phyloP scores from a whole-genome alignment of 352 stramenopile species.

The Globisporangium acanthophoron region DNA sequence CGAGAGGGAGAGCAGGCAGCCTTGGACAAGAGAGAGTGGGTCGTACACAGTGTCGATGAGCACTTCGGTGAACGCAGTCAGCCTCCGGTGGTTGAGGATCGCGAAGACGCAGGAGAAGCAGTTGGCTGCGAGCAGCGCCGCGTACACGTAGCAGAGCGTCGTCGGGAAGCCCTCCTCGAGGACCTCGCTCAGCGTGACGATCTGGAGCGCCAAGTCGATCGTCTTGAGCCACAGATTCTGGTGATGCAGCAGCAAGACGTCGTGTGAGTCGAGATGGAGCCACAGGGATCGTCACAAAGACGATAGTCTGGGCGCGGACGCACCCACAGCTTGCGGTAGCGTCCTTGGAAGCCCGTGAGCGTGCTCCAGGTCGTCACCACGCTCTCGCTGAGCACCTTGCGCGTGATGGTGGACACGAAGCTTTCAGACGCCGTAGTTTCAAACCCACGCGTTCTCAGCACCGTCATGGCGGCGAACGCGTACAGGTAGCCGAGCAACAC shows the following conservation, averaged over 20 bases:
- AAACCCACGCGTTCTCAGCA: not conserved
- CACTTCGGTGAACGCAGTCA: slow-evolving; percentile 21
- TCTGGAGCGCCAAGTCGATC: slow-evolving; percentile 21
- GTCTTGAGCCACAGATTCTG: slow-evolving; percentile 28
- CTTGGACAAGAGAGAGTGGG: not conserved
- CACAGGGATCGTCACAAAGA: slow-evolving; percentile 6
- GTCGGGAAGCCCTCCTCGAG: slow-evolving; percentile 18
- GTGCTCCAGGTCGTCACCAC: not conserved
- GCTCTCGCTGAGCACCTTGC: not conserved
- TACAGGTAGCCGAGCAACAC: slow-evolving; percentile 5
- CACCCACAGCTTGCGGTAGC: slow-evolving; percentile 7
- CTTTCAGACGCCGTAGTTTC: not conserved
- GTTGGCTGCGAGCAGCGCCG: slow-evolving; percentile 15
- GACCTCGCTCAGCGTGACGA: slow-evolving; percentile 16
- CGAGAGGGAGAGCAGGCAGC: no score
- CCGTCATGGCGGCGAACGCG: not conserved
- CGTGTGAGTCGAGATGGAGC: no score
- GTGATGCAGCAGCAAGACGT: no score
- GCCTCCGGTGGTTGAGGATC: slow-evolving; percentile 2
- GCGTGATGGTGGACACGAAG: not conserved
- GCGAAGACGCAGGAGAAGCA: slow-evolving; percentile 11
- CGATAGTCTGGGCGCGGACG: slow-evolving; percentile 18
- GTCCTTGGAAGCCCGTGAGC: slow-evolving; percentile 1
- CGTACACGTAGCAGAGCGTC: slow-evolving; percentile 13
- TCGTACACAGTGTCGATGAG: slow-evolving; percentile 20